phyloP scores from a whole-genome alignment of 495 filamentous ascomycete species.

The Xylaria longipes region DNA sequence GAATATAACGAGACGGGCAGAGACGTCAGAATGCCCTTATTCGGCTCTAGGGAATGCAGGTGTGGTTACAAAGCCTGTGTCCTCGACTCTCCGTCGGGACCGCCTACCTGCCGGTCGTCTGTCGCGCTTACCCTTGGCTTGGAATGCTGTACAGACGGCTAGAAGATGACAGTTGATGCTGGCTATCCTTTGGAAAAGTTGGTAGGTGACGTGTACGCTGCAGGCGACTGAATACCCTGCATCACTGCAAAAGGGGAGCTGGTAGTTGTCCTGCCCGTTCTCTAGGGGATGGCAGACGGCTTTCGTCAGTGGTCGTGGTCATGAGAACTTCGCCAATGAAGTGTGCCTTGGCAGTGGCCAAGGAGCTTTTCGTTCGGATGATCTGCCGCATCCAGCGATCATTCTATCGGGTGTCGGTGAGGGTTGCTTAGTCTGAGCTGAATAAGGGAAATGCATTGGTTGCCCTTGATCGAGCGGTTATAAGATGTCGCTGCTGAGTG shows the following conservation, averaged over 20 bases:
- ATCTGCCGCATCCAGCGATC: slow-evolving; percentile 26
- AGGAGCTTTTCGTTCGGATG: slow-evolving; percentile 20
- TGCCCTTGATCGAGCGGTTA: slow-evolving; percentile 21
- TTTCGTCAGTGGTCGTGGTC: slow-evolving; percentile 9
- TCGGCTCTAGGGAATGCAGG: slow-evolving; percentile 12
- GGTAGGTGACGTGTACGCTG: slow-evolving; percentile 26
- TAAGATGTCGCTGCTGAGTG: slow-evolving; percentile 16
- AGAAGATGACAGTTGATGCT: slow-evolving; percentile 12
- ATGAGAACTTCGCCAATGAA: slow-evolving; percentile 14
- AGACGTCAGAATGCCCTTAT: slow-evolving; percentile 10
- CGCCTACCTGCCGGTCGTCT: slow-evolving; percentile 13
- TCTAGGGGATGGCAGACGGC: not conserved
- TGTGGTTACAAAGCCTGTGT: slow-evolving; percentile 21
- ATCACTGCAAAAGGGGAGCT: slow-evolving; percentile 16
- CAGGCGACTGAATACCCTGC: slow-evolving; percentile 14
- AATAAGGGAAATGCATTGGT: slow-evolving; percentile 24
- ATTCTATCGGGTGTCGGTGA: slow-evolving; percentile 25
- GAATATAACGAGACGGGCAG: slow-evolving; percentile 1
- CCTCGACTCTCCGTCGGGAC: slow-evolving; percentile 13
- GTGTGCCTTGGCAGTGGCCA: slow-evolving; percentile 19
- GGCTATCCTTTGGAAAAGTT: not conserved
- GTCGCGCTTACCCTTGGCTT: slow-evolving; percentile 21
- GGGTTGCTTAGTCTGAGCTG: slow-evolving; percentile 23
- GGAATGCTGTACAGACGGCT: not conserved
- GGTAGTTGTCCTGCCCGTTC: not conserved